These are phyloP conservation scores for Alternaria arbusti DNA, from an alignment of 2,329 filamentous ascomycete genomes.

Conservation along the genomic window DNA sequence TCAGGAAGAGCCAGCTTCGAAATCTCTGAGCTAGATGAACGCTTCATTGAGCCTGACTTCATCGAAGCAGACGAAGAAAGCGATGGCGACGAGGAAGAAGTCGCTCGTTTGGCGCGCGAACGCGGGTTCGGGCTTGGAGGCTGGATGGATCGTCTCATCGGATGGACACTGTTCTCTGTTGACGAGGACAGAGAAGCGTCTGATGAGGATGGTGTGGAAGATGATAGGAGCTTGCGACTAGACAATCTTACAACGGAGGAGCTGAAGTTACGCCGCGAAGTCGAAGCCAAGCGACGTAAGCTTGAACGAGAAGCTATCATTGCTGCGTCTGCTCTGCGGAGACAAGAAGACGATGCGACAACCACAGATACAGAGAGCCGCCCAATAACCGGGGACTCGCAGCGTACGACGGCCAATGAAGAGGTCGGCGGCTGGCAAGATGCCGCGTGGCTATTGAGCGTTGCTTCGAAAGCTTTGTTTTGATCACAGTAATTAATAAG, in stretches of 20 bases:
- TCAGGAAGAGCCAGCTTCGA: slow-evolving; percentile 41
- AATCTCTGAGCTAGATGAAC: slow-evolving; percentile 30
- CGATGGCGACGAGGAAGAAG: slow-evolving; percentile 59
- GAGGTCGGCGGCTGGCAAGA: slow-evolving; percentile 62
- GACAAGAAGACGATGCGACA: slow-evolving; percentile 7
- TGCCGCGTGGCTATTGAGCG: slow-evolving; percentile 63
- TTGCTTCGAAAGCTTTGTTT: slow-evolving; percentile 56
- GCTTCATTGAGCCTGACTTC: slow-evolving; percentile 56
- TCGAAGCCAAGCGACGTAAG: slow-evolving; percentile 46
- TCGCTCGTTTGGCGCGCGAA: slow-evolving; percentile 59
- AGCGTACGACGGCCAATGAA: slow-evolving; percentile 25
- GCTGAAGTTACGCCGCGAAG: slow-evolving; percentile 44
- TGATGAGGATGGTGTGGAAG: slow-evolving; percentile 36
- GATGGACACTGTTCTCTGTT: slow-evolving; percentile 63
- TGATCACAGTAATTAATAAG: slow-evolving; percentile 3
- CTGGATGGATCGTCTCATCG: slow-evolving; percentile 64
- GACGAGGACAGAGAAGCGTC: slow-evolving; percentile 55
- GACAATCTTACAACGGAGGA: slow-evolving; percentile 48
- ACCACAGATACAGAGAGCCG: slow-evolving; percentile 17
- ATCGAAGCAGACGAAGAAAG: slow-evolving; percentile 54
- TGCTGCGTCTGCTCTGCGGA: slow-evolving; percentile 33
- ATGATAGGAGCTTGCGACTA: slow-evolving; percentile 28
- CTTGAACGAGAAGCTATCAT: slow-evolving; percentile 46
- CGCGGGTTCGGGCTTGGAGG: slow-evolving; percentile 62
- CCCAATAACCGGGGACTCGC: slow-evolving; percentile 16